phyloP scores from a whole-genome alignment of 805 yeast genomes.

The Metschnikowia amazonensis region DNA sequence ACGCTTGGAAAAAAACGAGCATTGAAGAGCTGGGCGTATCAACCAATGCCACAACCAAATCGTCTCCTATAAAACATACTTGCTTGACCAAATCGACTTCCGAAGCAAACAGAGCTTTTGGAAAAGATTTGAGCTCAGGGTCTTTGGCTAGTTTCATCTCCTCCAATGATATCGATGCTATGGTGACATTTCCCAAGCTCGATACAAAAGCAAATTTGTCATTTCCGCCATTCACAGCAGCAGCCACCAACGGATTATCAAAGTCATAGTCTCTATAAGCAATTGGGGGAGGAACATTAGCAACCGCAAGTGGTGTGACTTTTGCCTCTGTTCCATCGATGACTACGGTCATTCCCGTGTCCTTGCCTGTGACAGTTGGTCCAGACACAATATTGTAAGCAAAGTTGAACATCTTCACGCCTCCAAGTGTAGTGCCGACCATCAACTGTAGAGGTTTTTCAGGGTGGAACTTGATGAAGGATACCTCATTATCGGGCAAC shows the following conservation, averaged over 20 bases:
- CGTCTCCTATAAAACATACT: slow-evolving; percentile 52
- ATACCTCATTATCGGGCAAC: slow-evolving; percentile 27
- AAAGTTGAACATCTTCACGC: slow-evolving; percentile 63
- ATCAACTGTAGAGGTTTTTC: slow-evolving; percentile 78
- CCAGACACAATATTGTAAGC: slow-evolving; percentile 63
- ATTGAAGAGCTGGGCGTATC: slow-evolving; percentile 53
- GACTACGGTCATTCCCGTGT: slow-evolving; percentile 75
- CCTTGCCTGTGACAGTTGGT: slow-evolving; percentile 62
- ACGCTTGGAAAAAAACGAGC: slow-evolving; percentile 47
- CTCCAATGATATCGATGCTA: slow-evolving; percentile 43
- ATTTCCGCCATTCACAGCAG: slow-evolving; percentile 61
- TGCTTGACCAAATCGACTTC: slow-evolving; percentile 56
- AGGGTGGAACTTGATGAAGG: slow-evolving; percentile 74
- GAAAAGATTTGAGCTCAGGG: slow-evolving; percentile 39
- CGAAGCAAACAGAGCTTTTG: slow-evolving; percentile 30
- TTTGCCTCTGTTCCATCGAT: slow-evolving; percentile 70
- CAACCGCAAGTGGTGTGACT: slow-evolving; percentile 77
- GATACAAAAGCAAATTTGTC: slow-evolving; percentile 56
- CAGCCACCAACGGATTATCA: slow-evolving; percentile 51
- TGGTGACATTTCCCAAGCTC: slow-evolving; percentile 29
- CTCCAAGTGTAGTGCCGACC: slow-evolving; percentile 48
- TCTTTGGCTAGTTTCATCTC: slow-evolving; percentile 46
- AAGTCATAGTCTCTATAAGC: slow-evolving; percentile 63
- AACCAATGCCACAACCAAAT: slow-evolving; percentile 51
- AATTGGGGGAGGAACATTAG: slow-evolving; percentile 95